Base-by-base conservation (phyloP, 2,329 filamentous ascomycete genomes). In the Rhynchosporium secalis region DNA sequence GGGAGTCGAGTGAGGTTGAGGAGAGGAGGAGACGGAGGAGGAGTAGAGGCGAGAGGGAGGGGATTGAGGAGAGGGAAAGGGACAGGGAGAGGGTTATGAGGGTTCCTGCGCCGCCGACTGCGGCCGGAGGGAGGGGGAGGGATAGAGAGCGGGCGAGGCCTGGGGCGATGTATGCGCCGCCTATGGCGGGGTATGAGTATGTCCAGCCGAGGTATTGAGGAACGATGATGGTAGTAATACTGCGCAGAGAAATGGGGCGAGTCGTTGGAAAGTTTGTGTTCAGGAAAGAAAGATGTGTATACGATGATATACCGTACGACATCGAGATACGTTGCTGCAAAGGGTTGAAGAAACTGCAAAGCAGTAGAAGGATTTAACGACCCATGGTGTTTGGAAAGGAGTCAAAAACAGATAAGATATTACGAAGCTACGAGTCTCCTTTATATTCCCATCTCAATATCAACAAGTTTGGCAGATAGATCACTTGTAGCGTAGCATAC, bases 1-100 rank as follows among this genome's bases (percentile, higher is more conserved):
- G 65, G 38, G 68, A 72, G 28, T 63, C 66, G 20, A 63, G 49
- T 33, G 62, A 66, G 51, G 55, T 66, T 58, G 54, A 63, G 7
- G 63, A 68, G 49, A 63, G 67, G 58, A 56, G 59, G 62, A 51
- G 56, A 48, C 29, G 58, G 54, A 61, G 58, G 52, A 46, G 56
- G 43, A 62, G 58, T 56, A 60, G 64, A 38, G 49, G 54, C 1
- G 48, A 51, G 29, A 52, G 48, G 29, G 56, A 43, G 15, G 31
- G 20, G 49, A 8, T 33, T 33, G 48, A 54, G 38, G 60, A 62
- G 52, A 52, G 46, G 62, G 66, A 62, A 46, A 62, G 60, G 45
- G 55, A 62, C 43, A 54, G 47, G 62, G 66, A 62, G 41, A 63
- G 60, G 45, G 55, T 62, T 9, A 40, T 49, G 38, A 43, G 57